Conservation (phyloP, 805 yeast species). For the Sungouiella blattae region DNA sequence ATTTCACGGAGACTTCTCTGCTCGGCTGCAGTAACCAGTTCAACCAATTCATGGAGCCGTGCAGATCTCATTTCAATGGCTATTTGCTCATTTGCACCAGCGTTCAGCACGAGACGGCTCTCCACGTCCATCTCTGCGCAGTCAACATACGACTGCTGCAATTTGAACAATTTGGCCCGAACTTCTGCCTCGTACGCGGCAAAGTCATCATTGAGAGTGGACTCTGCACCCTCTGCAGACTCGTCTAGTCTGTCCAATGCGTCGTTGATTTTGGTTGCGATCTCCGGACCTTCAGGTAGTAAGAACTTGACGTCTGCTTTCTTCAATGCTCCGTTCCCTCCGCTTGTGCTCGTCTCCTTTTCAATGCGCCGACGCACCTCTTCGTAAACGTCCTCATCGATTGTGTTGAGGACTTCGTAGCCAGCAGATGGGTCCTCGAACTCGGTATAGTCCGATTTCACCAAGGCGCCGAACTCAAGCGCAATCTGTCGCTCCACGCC, state of each 20-base stretch:
- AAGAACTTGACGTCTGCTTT: too few relatives aligned
- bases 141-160: background rate
- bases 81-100: constrained; percentile 17
- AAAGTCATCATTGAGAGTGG: constrained; percentile 7
- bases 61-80: constrained; percentile 17
- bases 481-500: constrained; percentile 18
- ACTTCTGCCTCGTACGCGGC: constrained; percentile 3
- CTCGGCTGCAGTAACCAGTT: constrained; percentile 13
- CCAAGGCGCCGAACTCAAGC: constrained; percentile 31
- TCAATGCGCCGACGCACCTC: constrained; percentile 19
- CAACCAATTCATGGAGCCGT: constrained; percentile 22
- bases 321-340: too few relatives aligned
- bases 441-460: constrained; percentile 41
- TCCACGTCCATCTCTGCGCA: constrained; percentile 16
- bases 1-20: too few relatives aligned
- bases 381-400: constrained; percentile 25
- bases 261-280: constrained; percentile 1
- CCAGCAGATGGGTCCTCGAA: constrained; percentile 18
- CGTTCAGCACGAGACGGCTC: constrained; percentile 5
- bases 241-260: constrained; percentile 3
- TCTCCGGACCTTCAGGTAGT: constrained; percentile 10
- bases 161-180: background rate
- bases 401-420: constrained; percentile 22
- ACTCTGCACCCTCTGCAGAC: constrained; percentile 3
- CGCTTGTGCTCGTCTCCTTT: constrained; percentile 4